Conservation (phyloP, 2,329 filamentous ascomycete genomes). For the Meredithiella fracta region DNA sequence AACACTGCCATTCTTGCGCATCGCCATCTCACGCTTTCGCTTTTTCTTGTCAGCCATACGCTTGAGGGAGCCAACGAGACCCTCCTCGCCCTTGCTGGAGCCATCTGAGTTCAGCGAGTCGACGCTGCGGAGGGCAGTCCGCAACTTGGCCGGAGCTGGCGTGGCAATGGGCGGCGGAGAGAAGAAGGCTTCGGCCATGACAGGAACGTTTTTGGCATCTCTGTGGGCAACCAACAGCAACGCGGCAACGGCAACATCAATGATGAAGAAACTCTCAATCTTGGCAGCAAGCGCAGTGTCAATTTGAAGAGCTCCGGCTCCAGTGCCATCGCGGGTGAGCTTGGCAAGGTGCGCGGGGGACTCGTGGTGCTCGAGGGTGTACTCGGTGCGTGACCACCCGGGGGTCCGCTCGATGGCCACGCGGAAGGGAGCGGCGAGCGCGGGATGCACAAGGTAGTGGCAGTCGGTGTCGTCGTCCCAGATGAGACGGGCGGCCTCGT, state of each 20-base stretch:
- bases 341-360: constrained; percentile 43
- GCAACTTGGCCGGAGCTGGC: constrained; percentile 7
- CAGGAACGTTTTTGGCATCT: constrained; percentile 33
- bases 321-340: constrained; percentile 42
- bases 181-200: constrained; percentile 18
- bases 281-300: constrained; percentile 43
- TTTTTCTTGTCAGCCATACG: constrained; percentile 16
- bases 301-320: constrained; percentile 42
- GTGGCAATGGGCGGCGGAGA: constrained; percentile 35
- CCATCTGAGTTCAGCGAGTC: not conserved
- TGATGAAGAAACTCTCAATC: constrained; percentile 43
- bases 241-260: constrained; percentile 45
- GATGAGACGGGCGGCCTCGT: constrained; percentile 54
- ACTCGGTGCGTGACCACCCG: constrained; percentile 44
- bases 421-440: constrained; percentile 46
- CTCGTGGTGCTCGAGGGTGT: constrained; percentile 49
- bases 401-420: constrained; percentile 41
- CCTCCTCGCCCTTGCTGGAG: constrained; percentile 10
- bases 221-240: constrained; percentile 41
- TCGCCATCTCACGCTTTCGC: constrained; percentile 21
- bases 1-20: constrained; percentile 4
- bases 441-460: constrained; percentile 48
- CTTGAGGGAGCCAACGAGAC: constrained; percentile 11
- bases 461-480: constrained; percentile 47
- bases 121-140: constrained; percentile 3